These are phyloP conservation scores for Deinandra increscens DNA, from an alignment of 129 eudicot genomes.

Conservation along the genomic window DNA sequence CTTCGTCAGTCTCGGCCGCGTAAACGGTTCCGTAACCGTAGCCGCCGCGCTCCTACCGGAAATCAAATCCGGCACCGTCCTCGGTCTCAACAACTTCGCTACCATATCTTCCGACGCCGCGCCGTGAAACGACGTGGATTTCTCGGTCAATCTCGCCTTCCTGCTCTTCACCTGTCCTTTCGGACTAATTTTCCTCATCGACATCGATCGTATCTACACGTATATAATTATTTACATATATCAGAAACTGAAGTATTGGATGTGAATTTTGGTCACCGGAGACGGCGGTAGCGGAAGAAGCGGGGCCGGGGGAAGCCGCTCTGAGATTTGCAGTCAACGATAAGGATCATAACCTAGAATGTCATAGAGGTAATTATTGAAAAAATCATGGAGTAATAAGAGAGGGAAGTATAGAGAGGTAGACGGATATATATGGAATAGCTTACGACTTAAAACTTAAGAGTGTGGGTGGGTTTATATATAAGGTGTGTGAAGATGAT, in stretches of 20 bases:
- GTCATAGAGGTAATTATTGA: conserved; percentile 17
- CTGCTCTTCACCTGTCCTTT: conserved; percentile 41
- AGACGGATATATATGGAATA: neutral
- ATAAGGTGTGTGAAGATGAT: neutral
- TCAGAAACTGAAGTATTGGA: neutral
- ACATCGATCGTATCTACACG: conserved; percentile 49
- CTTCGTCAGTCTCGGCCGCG: conserved; percentile 58
- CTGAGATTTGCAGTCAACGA: neutral
- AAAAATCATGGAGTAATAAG: neutral
- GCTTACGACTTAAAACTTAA: too few relatives aligned
- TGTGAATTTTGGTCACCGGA: conserved; percentile 11
- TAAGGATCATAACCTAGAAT: conserved; percentile 42
- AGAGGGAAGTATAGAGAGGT: too few relatives aligned
- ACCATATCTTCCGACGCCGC: conserved; percentile 36
- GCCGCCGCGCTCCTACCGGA: conserved; percentile 28
- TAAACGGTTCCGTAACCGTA: conserved; percentile 15
- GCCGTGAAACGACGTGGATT: conserved; percentile 68
- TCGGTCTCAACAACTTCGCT: conserved; percentile 52
- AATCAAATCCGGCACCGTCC: conserved; percentile 69
- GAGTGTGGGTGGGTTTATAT: conserved; percentile 7
- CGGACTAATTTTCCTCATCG: conserved; percentile 45
- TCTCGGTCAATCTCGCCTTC: conserved; percentile 51
- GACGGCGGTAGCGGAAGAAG: conserved; percentile 57
- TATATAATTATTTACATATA: neutral
- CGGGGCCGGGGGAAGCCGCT: neutral